Evolutionary conservation across 1,284 basidiomycete genomes (phyloP), one percentile per base, ranked within the genome.

Genomic region (Malassezia sympodialis): DNA sequence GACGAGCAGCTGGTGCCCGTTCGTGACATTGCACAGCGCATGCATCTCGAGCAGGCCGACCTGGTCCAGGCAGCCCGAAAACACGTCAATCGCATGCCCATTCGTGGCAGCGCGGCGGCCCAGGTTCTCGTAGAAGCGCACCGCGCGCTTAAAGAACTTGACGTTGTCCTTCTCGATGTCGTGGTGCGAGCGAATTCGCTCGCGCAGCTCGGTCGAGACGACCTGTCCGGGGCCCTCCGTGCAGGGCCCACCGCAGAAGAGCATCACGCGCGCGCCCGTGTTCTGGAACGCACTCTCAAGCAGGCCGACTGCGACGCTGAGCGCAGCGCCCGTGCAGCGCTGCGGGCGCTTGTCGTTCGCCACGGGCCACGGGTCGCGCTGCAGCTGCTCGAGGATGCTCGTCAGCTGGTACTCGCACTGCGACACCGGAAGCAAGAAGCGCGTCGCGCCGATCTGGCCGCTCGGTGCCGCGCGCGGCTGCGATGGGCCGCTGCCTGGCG

Each of bases 11-110:
- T 96, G 93, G 68, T 88, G 86, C 56, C 93, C 93, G 75, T 96
- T 98, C 41, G 94, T 98, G 23, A 85, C 87, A 76, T 96, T 96
- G 44, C 89, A 82, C 59, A 98, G 78, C 4, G 87, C 86, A 76
- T 91, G 94, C 93, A 98, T 98, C 79, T 99, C 93, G 55, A 96
- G 80, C 53, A 98, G 79, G 63, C 94, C 94, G 66, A 98, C 88
- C 79, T 99, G 94, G 77, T 99, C 93, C 30, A 99, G 81, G 75
- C 93, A 98, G 40, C 94, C 94, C 39, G 91, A 89, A 71, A 96
- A 98, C 53, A 98, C 80, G 75, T 99, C 94, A 54, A 98, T 81
- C 4, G 87, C 85, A 72, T 98, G 93, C 0, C 94, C 94, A 62
- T 94, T 96, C 76, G 85, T 84, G 4, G 94, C 91, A 2, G 82